Conservation (phyloP, 1,284 basidiomycete genomes). For the Cerrena zonata region DNA sequence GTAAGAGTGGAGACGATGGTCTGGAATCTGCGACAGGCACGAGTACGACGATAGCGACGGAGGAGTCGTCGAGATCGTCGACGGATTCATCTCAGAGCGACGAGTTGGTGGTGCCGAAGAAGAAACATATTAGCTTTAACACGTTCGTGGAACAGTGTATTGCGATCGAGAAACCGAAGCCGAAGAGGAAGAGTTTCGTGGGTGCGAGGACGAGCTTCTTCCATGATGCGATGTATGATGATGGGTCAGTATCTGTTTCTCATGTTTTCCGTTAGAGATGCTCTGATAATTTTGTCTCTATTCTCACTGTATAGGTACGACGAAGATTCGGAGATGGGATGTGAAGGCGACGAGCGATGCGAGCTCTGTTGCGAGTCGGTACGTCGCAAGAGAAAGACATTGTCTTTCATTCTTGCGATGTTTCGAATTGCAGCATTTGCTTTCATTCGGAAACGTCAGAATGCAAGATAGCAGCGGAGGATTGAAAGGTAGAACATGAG, state of each 20-base stretch:
- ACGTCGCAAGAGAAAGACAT: too few relatives aligned
- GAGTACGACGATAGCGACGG: too few relatives aligned
- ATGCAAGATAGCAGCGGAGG: too few relatives aligned
- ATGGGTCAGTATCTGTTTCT: conserved; percentile 47
- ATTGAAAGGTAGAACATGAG: too few relatives aligned
- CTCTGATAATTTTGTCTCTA: conserved; percentile 11
- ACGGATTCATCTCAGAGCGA: conserved; percentile 29
- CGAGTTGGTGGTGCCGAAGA: conserved; percentile 44
- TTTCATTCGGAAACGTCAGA: too few relatives aligned
- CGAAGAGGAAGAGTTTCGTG: conserved; percentile 21
- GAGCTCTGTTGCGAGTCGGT: too few relatives aligned
- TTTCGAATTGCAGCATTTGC: too few relatives aligned
- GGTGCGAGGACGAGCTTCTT: conserved; percentile 16
- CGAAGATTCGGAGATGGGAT: conserved; percentile 53
- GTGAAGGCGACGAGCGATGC: too few relatives aligned
- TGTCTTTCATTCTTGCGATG: too few relatives aligned
- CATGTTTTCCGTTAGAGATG: not conserved
- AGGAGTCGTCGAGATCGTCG: conserved; percentile 12
- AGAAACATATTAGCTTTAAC: conserved; percentile 93
- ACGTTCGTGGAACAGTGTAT: conserved; percentile 97
- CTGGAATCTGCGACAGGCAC: not conserved
- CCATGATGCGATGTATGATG: conserved; percentile 43
- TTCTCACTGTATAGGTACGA: conserved; percentile 47
- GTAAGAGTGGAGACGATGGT: not conserved
- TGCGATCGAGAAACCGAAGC: conserved; percentile 74